Conservation (phyloP, 2,329 filamentous ascomycete species). For the Colletotrichum sublineola region DNA sequence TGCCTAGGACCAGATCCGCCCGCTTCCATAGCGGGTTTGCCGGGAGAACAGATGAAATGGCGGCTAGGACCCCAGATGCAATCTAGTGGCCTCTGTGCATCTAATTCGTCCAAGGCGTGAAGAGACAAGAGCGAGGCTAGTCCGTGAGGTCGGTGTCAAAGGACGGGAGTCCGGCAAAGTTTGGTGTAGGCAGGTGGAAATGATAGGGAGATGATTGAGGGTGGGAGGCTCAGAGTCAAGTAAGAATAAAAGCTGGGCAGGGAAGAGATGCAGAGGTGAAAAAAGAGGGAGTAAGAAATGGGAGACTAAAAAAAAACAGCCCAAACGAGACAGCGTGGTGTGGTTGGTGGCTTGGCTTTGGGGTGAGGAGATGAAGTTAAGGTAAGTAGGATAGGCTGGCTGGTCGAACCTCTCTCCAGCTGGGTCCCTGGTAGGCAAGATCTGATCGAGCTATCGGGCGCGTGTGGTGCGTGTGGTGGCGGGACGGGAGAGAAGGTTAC, state of each 20-base stretch:
- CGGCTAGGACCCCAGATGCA: conserved; percentile 44
- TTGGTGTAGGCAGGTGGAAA: conserved; percentile 41
- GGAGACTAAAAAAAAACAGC: conserved; percentile 24
- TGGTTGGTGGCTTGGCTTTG: conserved; percentile 39
- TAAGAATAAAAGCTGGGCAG: conserved; percentile 41
- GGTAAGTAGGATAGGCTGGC: conserved; percentile 36
- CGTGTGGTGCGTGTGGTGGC: conserved; percentile 42
- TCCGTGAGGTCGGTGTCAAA: conserved; percentile 40
- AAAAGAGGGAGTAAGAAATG: conserved; percentile 26
- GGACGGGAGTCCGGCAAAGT: conserved; percentile 36
- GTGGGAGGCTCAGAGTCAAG: conserved; percentile 40
- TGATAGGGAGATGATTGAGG: conserved; percentile 27
- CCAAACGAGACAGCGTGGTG: conserved; percentile 37
- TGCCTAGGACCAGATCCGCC: conserved; percentile 54
- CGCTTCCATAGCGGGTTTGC: conserved; percentile 56
- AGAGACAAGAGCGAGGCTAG: conserved; percentile 34
- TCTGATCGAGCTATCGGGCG: conserved; percentile 45
- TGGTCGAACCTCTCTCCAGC: conserved; percentile 38
- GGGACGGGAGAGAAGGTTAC: conserved; percentile 41
- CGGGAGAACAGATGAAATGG: conserved; percentile 42
- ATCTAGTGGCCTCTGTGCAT: conserved; percentile 43
- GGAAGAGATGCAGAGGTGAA: conserved; percentile 26
- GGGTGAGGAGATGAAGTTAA: conserved; percentile 36
- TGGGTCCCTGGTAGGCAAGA: conserved; percentile 42
- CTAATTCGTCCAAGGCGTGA: conserved; percentile 40